These are phyloP conservation scores for Angomonas ambiguus DNA, from an alignment of 208 protist genomes.

Conservation along the genomic window DNA sequence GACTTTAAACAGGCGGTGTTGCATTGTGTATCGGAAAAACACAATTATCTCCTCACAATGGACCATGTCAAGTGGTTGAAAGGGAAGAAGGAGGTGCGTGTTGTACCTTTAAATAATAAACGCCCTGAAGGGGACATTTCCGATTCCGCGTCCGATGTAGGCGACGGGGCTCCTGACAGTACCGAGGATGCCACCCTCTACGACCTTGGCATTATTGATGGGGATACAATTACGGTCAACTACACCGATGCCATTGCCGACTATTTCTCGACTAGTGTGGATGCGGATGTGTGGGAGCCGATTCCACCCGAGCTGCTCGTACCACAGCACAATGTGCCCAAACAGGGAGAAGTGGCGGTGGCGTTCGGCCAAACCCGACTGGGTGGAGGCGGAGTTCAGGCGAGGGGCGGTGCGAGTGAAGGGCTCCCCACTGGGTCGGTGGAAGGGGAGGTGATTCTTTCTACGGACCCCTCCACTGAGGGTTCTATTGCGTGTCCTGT, in stretches of 20 bases:
- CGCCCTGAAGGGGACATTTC: background rate
- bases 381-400: background rate
- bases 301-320: constrained; percentile 52
- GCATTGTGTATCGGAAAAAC: constrained; percentile 35
- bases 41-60: constrained; percentile 46
- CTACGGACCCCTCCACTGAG: background rate
- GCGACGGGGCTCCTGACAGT: background rate
- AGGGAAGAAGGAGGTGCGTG: constrained; percentile 46
- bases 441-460: background rate
- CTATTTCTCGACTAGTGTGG: constrained; percentile 18
- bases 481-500: constrained; percentile 41
- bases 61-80: constrained; percentile 43
- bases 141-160: background rate
- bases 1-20: constrained; percentile 52
- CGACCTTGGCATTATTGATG: constrained; percentile 62
- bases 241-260: constrained; percentile 35
- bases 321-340: background rate
- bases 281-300: constrained; percentile 46
- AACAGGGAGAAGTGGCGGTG: constrained; percentile 6
- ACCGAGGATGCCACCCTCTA: constrained; percentile 52
- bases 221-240: constrained; percentile 60
- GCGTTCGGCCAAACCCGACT: constrained; percentile 2
- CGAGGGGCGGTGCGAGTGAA: background rate
- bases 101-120: background rate
- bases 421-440: background rate